phyloP scores from a whole-genome alignment of 2,329 filamentous ascomycete species.

The Calonectria pauciramosa region DNA sequence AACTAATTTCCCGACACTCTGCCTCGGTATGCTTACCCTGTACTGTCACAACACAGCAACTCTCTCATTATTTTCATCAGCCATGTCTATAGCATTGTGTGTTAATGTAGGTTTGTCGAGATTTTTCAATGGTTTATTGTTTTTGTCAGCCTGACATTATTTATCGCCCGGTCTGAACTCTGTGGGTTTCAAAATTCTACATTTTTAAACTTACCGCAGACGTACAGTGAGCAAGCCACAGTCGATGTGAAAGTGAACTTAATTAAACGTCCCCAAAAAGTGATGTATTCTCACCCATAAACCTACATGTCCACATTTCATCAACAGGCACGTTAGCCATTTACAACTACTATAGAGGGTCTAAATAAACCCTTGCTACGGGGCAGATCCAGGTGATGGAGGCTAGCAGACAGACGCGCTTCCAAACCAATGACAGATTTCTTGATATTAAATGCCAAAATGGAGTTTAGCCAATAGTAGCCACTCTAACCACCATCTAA shows the following conservation, averaged over 20 bases:
- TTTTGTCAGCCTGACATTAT: not conserved
- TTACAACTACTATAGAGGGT: too few relatives aligned
- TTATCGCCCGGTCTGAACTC: not conserved
- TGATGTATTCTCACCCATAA: not conserved
- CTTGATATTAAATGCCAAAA: not conserved
- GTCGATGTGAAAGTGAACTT: not conserved
- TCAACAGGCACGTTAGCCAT: not conserved
- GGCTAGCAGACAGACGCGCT: not conserved
- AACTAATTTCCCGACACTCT: not conserved
- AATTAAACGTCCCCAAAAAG: not conserved
- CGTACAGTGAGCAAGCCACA: not conserved
- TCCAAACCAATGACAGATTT: not conserved
- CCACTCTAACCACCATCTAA: not conserved
- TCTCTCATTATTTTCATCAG: not conserved
- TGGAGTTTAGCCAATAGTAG: not conserved
- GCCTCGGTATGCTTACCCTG: slow-evolving; percentile 14
- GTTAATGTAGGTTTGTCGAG: not conserved
- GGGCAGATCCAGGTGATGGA: too few relatives aligned
- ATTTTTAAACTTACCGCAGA: not conserved
- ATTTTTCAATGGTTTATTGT: not conserved
- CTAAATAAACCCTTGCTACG: too few relatives aligned
- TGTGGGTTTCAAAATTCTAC: not conserved
- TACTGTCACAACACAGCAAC: not conserved
- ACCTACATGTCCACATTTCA: not conserved
- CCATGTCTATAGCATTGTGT: not conserved